phyloP scores from a whole-genome alignment of 805 yeast genomes.

The Lipomyces starkeyi region DNA sequence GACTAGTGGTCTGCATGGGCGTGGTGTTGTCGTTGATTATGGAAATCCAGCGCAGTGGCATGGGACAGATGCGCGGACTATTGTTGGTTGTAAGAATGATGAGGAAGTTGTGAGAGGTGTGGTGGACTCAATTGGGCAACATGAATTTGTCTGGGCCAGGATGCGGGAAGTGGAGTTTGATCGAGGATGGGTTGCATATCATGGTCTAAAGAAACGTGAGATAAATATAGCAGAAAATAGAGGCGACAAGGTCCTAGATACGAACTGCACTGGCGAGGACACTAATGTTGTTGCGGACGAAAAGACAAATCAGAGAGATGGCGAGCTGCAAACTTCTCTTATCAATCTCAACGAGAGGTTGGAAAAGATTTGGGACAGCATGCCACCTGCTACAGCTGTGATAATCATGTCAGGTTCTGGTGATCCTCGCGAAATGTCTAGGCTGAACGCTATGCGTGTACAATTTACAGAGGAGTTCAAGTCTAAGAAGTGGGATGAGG shows the following conservation, averaged over 20 bases:
- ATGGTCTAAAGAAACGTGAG: slow-evolving; percentile 24
- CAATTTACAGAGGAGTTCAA: slow-evolving; percentile 53
- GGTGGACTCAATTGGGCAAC: slow-evolving; percentile 46
- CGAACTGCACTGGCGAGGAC: slow-evolving; percentile 5
- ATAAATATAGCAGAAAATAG: slow-evolving; percentile 8
- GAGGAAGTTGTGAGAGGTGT: slow-evolving; percentile 60
- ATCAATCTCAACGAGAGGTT: slow-evolving; percentile 54
- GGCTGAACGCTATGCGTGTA: slow-evolving; percentile 21
- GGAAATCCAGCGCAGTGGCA: slow-evolving; percentile 46
- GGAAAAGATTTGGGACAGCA: slow-evolving; percentile 53
- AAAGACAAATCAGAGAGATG: neutral
- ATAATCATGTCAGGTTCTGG: slow-evolving; percentile 69
- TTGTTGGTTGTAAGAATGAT: slow-evolving; percentile 60
- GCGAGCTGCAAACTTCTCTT: slow-evolving; percentile 38
- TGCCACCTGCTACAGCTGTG: slow-evolving; percentile 66
- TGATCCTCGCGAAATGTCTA: slow-evolving; percentile 54
- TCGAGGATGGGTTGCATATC: slow-evolving; percentile 44
- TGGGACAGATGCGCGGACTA: slow-evolving; percentile 45
- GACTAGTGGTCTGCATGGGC: slow-evolving; percentile 23
- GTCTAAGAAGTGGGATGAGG: slow-evolving; percentile 52
- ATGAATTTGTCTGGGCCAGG: slow-evolving; percentile 60
- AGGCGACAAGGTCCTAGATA: neutral
- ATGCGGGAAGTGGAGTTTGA: slow-evolving; percentile 64
- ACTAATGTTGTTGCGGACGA: slow-evolving; percentile 7
- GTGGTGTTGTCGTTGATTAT: slow-evolving; percentile 48